These are phyloP conservation scores for Neofusicoccum ribis DNA, from an alignment of 2,329 filamentous ascomycete species.

Conservation along the genomic window DNA sequence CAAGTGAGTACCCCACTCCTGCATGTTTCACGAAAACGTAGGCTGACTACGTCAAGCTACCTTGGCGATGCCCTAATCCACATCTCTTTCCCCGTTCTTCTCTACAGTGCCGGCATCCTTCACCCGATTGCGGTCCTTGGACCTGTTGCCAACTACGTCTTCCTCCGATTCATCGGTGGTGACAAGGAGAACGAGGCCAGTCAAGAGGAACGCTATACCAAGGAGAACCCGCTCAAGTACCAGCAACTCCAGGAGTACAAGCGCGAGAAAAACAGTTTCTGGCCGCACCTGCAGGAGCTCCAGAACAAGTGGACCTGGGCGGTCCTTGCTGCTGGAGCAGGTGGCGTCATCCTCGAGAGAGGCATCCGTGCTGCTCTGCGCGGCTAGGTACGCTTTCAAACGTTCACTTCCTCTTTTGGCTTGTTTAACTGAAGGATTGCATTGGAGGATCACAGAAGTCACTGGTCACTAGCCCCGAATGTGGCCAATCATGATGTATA, in stretches of 20 bases:
- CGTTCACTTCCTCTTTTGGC: no score
- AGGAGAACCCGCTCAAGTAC: slow-evolving; percentile 53
- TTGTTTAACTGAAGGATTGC: background rate
- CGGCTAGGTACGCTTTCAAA: background rate
- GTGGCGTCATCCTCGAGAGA: slow-evolving; percentile 51
- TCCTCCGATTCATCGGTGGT: slow-evolving; percentile 58
- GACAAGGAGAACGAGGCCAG: slow-evolving; percentile 56
- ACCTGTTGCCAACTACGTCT: slow-evolving; percentile 59
- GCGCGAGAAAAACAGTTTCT: slow-evolving; percentile 60
- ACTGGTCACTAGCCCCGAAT: background rate
- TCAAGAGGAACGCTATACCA: slow-evolving; percentile 55
- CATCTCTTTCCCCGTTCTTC: slow-evolving; percentile 58
- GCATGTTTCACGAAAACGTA: background rate
- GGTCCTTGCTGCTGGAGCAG: slow-evolving; percentile 52
- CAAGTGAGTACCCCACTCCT: slow-evolving; percentile 49
- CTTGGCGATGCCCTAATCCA: slow-evolving; percentile 62
- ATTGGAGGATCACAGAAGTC: background rate
- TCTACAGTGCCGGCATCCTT: slow-evolving; percentile 57
- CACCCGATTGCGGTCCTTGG: slow-evolving; percentile 57
- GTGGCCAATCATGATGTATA: background rate
- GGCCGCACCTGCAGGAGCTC: slow-evolving; percentile 54
- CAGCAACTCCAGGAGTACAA: slow-evolving; percentile 55
- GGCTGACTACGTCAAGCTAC: slow-evolving; percentile 46
- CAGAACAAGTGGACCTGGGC: slow-evolving; percentile 59
- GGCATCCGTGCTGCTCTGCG: slow-evolving; percentile 28